Evolutionary conservation across 2,329 filamentous ascomycete species (phyloP).

Genomic region (Microdochium trichocladiopsis): DNA sequence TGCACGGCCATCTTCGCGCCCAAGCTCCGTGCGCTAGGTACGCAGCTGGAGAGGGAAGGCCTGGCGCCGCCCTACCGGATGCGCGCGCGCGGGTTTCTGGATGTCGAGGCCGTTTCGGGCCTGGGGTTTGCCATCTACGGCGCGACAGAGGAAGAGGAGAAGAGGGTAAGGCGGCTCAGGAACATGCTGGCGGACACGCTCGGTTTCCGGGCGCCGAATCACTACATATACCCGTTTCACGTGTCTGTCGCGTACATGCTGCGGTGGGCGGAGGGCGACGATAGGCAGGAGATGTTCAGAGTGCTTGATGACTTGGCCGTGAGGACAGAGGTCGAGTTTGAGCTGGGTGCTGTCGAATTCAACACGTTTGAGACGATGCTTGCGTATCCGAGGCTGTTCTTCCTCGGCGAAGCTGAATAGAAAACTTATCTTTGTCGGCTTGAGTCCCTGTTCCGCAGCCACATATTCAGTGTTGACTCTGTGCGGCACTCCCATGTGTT

Average conservation of each 20-base stretch:
- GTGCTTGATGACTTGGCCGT: conserved; percentile 7
- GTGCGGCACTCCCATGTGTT: no score
- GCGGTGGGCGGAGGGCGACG: conserved; percentile 8
- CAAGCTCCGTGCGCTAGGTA: conserved; percentile 4
- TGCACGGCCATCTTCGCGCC: conserved; percentile 7
- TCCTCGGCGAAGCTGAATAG: conserved; percentile 4
- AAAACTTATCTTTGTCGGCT: no score
- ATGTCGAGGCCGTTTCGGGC: background rate
- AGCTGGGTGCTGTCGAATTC: conserved; percentile 13
- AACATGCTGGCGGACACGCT: conserved; percentile 10
- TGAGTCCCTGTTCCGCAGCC: no score
- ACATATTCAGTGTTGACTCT: no score
- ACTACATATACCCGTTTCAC: conserved; percentile 12
- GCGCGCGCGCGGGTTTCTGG: conserved; percentile 2
- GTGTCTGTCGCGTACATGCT: conserved; percentile 14
- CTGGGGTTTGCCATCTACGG: conserved; percentile 11
- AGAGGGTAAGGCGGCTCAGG: conserved; percentile 7
- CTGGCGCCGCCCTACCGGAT: conserved; percentile 10
- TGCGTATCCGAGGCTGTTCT: conserved; percentile 10
- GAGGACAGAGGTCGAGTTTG: conserved; percentile 9
- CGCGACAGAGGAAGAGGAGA: conserved; percentile 10
- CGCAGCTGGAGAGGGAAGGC: conserved; percentile 5
- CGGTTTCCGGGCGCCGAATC: conserved; percentile 11
- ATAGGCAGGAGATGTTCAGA: conserved; percentile 7
- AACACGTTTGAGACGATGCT: conserved; percentile 15